These are phyloP conservation scores for Phytophthora syringae DNA, from an alignment of 352 stramenopile genomes.

Conservation along the genomic window DNA sequence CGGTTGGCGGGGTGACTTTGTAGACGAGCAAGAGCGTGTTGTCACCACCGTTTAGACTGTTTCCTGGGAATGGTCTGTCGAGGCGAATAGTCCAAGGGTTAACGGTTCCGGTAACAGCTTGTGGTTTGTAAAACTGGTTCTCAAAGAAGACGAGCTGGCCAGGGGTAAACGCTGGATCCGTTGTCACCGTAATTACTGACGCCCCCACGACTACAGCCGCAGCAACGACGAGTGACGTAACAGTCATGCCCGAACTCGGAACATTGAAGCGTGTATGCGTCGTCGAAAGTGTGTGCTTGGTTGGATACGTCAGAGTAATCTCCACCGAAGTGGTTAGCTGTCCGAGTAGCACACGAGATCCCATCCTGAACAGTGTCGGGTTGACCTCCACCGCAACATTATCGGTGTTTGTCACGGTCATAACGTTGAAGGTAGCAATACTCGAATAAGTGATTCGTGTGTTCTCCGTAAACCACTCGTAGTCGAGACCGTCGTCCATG, in stretches of 20 bases:
- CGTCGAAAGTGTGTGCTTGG: slow-evolving; percentile 29
- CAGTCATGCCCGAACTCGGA: not conserved
- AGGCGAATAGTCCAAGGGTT: slow-evolving; percentile 27
- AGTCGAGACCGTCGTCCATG: slow-evolving; percentile 42
- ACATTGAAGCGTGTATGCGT: slow-evolving; percentile 25
- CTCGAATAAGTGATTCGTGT: not conserved
- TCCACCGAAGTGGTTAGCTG: not conserved
- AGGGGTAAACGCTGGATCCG: not conserved
- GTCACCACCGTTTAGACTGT: slow-evolving; percentile 18
- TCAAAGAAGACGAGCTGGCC: slow-evolving; percentile 61
- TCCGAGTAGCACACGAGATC: slow-evolving; percentile 24
- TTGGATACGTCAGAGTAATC: slow-evolving; percentile 38
- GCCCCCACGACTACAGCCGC: slow-evolving; percentile 17
- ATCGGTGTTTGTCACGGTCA: not conserved
- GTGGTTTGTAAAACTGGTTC: slow-evolving; percentile 62
- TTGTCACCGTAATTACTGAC: slow-evolving; percentile 7
- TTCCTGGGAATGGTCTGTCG: slow-evolving; percentile 60
- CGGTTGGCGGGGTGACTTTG: slow-evolving; percentile 38
- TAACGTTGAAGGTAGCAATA: not conserved
- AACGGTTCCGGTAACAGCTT: not conserved
- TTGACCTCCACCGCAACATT: not conserved
- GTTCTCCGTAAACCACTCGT: not conserved
- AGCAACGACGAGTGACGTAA: slow-evolving; percentile 1
- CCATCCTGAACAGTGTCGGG: slow-evolving; percentile 33
- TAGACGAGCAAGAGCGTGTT: slow-evolving; percentile 13